Percentiles rank a stretch among this genome's conserved stretches.
Evolutionary conservation across 805 yeast species (phyloP).

Genomic region (Cyberlindnera mississippiensis): DNA sequence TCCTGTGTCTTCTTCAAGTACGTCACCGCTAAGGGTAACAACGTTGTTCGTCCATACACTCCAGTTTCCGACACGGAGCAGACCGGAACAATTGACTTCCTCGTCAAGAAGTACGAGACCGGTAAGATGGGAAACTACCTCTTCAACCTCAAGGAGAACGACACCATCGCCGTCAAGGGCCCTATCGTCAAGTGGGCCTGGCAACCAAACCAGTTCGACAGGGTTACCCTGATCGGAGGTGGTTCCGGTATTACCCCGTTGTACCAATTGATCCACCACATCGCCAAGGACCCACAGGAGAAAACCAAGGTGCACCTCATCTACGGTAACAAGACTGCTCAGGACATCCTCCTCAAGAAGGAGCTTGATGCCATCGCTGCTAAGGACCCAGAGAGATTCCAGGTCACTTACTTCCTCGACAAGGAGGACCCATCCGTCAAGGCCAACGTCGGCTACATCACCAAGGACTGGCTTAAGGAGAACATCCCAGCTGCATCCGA

Average conservation of each 20-base stretch:
- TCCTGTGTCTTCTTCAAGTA: conserved; percentile 78
- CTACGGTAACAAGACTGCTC: conserved; percentile 74
- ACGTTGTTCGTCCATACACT: conserved; percentile 76
- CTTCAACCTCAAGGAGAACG: conserved; percentile 66
- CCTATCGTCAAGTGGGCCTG: conserved; percentile 90
- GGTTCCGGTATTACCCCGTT: conserved; percentile 97
- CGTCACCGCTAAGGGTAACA: conserved; percentile 77
- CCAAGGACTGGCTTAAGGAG: conserved; percentile 63
- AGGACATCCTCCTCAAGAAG: conserved; percentile 77
- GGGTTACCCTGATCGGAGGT: conserved; percentile 85
- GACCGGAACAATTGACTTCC: conserved; percentile 72
- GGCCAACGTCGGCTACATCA: conserved; percentile 71
- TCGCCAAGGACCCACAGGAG: conserved; percentile 77
- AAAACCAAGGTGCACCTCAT: conserved; percentile 81
- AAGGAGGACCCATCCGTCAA: conserved; percentile 38
- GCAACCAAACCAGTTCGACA: conserved; percentile 78
- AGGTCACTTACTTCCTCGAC: conserved; percentile 78
- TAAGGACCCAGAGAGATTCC: conserved; percentile 73
- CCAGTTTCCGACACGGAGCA: conserved; percentile 71
- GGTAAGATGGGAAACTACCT: conserved; percentile 84
- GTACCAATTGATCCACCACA: conserved; percentile 77
- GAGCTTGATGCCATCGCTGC: conserved; percentile 69
- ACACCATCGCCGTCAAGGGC: conserved; percentile 87
- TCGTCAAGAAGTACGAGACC: conserved; percentile 77
- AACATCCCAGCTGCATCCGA: conserved; percentile 65